phyloP scores from a whole-genome alignment of 2,329 filamentous ascomycete species.

The Dryadomyces quercivorus region DNA sequence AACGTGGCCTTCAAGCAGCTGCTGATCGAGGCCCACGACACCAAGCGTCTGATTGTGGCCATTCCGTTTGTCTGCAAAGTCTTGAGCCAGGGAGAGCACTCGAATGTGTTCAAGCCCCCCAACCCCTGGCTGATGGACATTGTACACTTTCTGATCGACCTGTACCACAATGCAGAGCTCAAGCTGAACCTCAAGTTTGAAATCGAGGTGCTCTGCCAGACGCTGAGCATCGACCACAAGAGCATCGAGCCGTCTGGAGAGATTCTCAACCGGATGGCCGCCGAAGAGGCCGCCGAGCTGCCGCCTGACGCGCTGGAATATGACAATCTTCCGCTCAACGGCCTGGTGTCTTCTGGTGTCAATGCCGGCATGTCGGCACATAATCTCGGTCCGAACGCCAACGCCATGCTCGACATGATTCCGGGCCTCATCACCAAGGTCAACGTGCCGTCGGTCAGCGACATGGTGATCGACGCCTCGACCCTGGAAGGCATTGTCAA shows the following conservation, averaged over 20 bases:
- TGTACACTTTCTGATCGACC: slow-evolving; percentile 75
- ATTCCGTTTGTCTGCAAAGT: slow-evolving; percentile 98
- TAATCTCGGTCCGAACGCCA: slow-evolving; percentile 66
- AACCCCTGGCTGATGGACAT: slow-evolving; percentile 99
- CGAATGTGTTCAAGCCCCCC: slow-evolving; percentile 81
- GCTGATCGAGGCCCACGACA: slow-evolving; percentile 85
- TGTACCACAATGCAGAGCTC: slow-evolving; percentile 85
- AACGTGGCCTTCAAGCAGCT: slow-evolving; percentile 97
- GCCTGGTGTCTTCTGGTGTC: slow-evolving; percentile 54
- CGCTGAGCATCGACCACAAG: slow-evolving; percentile 83
- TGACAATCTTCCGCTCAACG: slow-evolving; percentile 69
- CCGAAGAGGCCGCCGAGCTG: slow-evolving; percentile 50
- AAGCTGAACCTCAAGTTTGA: slow-evolving; percentile 98
- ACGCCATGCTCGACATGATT: slow-evolving; percentile 61
- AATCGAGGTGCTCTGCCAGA: slow-evolving; percentile 94
- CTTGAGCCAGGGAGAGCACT: slow-evolving; percentile 69
- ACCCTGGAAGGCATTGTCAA: slow-evolving; percentile 68
- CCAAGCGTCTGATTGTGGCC: slow-evolving; percentile 78
- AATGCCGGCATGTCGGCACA: slow-evolving; percentile 1
- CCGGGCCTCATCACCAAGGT: slow-evolving; percentile 74
- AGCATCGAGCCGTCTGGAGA: slow-evolving; percentile 77
- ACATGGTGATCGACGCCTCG: slow-evolving; percentile 60
- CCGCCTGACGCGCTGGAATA: slow-evolving; percentile 66
- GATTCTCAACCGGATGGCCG: slow-evolving; percentile 62
- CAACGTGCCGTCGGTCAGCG: slow-evolving; percentile 68